These are phyloP conservation scores for Sistotremastrum niveocremeum DNA, from an alignment of 768 basidiomycete species.

Conservation along the genomic window DNA sequence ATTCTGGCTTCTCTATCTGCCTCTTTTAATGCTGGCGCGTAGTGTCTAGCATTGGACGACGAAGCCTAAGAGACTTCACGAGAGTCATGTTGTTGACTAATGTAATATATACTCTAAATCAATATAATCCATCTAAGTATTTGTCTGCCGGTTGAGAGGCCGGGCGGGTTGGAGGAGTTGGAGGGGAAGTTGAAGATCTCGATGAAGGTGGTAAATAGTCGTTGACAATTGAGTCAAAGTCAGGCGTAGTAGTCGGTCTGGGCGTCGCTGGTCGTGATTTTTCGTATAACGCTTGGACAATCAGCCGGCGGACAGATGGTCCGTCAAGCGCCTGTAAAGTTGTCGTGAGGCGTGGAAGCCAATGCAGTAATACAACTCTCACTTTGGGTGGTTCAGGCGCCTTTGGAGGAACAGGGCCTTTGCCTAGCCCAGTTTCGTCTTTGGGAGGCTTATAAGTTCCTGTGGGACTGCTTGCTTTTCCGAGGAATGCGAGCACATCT, in stretches of 20 bases:
- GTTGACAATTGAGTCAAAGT: conserved; percentile 62
- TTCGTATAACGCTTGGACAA: conserved; percentile 47
- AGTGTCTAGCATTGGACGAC: conserved; percentile 4
- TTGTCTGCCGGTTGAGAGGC: conserved; percentile 1
- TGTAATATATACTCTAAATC: not conserved
- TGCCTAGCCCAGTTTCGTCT: conserved; percentile 10
- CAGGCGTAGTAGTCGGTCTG: conserved; percentile 30
- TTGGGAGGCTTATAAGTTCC: conserved; percentile 53
- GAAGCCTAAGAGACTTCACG: not conserved
- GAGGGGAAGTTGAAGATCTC: conserved; percentile 5
- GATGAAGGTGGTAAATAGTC: conserved; percentile 46
- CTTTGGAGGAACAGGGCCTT: conserved; percentile 20
- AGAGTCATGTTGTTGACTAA: not conserved
- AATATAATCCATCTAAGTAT: conserved; percentile 8
- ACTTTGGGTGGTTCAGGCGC: conserved; percentile 22
- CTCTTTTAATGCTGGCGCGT: not conserved
- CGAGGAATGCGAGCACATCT: conserved; percentile 78
- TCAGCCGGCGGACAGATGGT: conserved; percentile 46
- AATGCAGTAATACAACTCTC: not conserved
- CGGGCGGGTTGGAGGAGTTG: conserved; percentile 8
- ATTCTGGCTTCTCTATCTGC: not conserved
- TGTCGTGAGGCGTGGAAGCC: not conserved
- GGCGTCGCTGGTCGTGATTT: conserved; percentile 37
- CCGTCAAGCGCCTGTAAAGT: conserved; percentile 42
- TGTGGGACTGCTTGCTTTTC: conserved; percentile 63